phyloP scores from a whole-genome alignment of 2,329 filamentous ascomycete species.

The Neonectria sp. region DNA sequence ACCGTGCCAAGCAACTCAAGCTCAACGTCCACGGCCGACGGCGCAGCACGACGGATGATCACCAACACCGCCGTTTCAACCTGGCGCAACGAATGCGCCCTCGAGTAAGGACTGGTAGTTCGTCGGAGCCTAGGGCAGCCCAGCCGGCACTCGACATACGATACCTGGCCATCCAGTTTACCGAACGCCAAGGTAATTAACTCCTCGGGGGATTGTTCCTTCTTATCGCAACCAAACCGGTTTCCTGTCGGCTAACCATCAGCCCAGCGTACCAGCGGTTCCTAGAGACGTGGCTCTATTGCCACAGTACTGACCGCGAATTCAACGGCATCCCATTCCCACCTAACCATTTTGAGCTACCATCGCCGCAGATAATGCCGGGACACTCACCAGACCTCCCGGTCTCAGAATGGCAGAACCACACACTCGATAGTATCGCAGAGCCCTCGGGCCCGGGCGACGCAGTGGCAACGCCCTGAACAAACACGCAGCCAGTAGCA shows the following conservation, averaged over 20 bases:
- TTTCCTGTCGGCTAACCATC: slow-evolving; percentile 45
- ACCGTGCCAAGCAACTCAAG: slow-evolving; percentile 61
- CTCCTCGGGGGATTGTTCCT: slow-evolving; percentile 20
- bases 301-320: slow-evolving; percentile 62
- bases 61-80: slow-evolving; percentile 58
- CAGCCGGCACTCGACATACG: slow-evolving; percentile 58
- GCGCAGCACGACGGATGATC: slow-evolving; percentile 57
- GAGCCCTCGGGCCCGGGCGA: slow-evolving; percentile 46
- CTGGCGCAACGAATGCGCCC: slow-evolving; percentile 60
- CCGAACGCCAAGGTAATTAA: slow-evolving; percentile 60
- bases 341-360: slow-evolving; percentile 61
- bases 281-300: slow-evolving; percentile 61
- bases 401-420: slow-evolving; percentile 44
- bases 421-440: slow-evolving; percentile 42
- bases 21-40: slow-evolving; percentile 59
- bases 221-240: slow-evolving; percentile 24
- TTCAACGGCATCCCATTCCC: slow-evolving; percentile 63
- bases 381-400: slow-evolving; percentile 46
- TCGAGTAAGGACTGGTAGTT: slow-evolving; percentile 51
- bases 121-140: slow-evolving; percentile 44
- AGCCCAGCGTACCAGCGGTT: slow-evolving; percentile 59
- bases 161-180: slow-evolving; percentile 67
- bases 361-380: slow-evolving; percentile 62
- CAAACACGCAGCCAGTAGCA: slow-evolving; percentile 37
- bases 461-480: slow-evolving; percentile 42